Evolutionary conservation across 495 filamentous ascomycete species (phyloP).

Genomic region (Talaromyces nanjingensis): DNA sequence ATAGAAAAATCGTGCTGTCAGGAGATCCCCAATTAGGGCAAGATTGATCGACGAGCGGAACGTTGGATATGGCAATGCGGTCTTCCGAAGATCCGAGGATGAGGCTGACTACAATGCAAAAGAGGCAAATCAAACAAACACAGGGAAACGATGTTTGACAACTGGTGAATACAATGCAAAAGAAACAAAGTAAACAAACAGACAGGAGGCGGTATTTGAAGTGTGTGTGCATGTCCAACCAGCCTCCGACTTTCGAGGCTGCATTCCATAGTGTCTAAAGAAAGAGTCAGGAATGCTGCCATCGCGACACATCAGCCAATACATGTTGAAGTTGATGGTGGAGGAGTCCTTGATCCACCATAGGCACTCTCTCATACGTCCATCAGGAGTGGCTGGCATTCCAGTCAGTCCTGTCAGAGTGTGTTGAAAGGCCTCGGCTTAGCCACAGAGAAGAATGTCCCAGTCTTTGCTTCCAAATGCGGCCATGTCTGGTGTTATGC

Average conservation of each 20-base stretch:
- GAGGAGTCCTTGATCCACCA: background rate
- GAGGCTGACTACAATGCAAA: slow-evolving; percentile 5
- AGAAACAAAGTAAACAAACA: slow-evolving; percentile 46
- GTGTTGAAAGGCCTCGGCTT: background rate
- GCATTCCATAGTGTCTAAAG: slow-evolving; percentile 36
- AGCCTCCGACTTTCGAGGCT: slow-evolving; percentile 33
- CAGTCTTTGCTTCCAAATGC: slow-evolving; percentile 2
- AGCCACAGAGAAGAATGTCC: slow-evolving; percentile 11
- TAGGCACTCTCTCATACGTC: background rate
- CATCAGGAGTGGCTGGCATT: slow-evolving; percentile 9
- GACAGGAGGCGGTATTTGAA: slow-evolving; percentile 40
- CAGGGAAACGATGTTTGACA: slow-evolving; percentile 9
- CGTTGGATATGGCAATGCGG: background rate
- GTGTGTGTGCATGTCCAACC: slow-evolving; percentile 19
- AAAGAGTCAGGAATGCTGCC: slow-evolving; percentile 31
- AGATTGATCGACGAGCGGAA: background rate
- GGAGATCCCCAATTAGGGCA: slow-evolving; percentile 1
- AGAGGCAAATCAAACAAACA: slow-evolving; percentile 7
- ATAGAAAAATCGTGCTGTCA: background rate
- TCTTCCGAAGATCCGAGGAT: slow-evolving; percentile 3
- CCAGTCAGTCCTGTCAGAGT: background rate
- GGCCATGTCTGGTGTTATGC: background rate
- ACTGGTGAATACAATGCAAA: slow-evolving; percentile 29
- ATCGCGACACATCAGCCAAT: slow-evolving; percentile 10
- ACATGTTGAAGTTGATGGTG: background rate